Conservation (phyloP, 257 asterid species). For the Coffea eugenioides region DNA sequence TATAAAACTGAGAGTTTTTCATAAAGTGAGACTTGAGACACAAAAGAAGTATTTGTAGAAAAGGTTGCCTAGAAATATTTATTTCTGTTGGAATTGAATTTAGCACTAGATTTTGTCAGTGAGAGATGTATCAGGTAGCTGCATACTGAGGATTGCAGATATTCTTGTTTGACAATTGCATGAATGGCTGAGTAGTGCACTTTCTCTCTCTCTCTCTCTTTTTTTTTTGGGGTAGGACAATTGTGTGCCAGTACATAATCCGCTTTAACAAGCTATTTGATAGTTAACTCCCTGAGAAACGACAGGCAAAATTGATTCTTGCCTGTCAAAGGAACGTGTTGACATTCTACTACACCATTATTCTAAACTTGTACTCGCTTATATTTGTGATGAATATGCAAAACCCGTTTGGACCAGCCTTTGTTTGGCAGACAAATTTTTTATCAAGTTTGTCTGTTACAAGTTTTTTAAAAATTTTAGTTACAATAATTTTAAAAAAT, state of each 20-base stretch:
- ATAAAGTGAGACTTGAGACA: not conserved
- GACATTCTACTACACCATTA: not conserved
- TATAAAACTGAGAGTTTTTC: no score
- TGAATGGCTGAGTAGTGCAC: not conserved
- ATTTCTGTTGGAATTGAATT: not conserved
- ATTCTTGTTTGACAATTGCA: not conserved
- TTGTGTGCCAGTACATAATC: conserved; percentile 15
- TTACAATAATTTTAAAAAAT: no score
- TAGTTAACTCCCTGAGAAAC: not conserved
- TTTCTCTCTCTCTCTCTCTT: not conserved
- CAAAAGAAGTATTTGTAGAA: not conserved
- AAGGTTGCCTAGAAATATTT: not conserved
- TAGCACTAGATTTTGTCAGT: not conserved
- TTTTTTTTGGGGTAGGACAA: not conserved
- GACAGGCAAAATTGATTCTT: conserved; percentile 4
- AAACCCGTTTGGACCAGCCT: no score
- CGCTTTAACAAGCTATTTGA: conserved; percentile 4
- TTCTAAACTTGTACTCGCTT: not conserved
- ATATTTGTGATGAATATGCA: no score
- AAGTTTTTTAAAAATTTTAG: no score
- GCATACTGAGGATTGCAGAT: not conserved
- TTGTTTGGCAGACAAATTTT: no score
- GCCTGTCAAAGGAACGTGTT: conserved; percentile 8
- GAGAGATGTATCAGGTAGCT: not conserved
- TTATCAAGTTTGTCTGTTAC: no score